Percentiles rank a stretch among this genome's conserved stretches.
These are phyloP conservation scores for Cryptococcus deneoformans DNA, from an alignment of 1,284 basidiomycete genomes.

Conservation along the genomic window DNA sequence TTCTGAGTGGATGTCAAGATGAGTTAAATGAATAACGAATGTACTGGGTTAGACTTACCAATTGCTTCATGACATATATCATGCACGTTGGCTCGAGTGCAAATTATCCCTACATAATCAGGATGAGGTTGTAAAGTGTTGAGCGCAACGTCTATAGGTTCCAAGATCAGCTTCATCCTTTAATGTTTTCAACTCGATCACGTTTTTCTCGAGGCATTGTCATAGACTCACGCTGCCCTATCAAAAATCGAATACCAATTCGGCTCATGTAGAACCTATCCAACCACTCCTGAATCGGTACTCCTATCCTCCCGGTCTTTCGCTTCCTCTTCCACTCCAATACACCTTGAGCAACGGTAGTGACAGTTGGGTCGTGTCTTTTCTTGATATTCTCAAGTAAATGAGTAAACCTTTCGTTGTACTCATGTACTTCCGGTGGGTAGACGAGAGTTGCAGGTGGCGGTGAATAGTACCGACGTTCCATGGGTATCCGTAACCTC, in stretches of 20 bases:
- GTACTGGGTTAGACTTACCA: slow-evolving; percentile 13
- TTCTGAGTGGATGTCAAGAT: slow-evolving; percentile 52
- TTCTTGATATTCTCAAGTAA: slow-evolving; percentile 87
- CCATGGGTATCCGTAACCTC: slow-evolving; percentile 44
- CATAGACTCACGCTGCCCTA: slow-evolving; percentile 60
- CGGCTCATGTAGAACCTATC: slow-evolving; percentile 97
- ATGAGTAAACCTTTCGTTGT: slow-evolving; percentile 88
- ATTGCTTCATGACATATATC: slow-evolving; percentile 98
- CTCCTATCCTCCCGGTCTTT: slow-evolving; percentile 55
- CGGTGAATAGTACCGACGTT: slow-evolving; percentile 68
- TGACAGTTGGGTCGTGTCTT: slow-evolving; percentile 96
- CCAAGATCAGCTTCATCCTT: slow-evolving; percentile 7
- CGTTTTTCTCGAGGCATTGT: too few species aligned
- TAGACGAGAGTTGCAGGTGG: slow-evolving; percentile 65
- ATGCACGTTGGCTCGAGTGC: slow-evolving; percentile 89
- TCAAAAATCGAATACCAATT: slow-evolving; percentile 94
- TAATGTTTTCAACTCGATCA: not conserved
- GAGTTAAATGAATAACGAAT: not conserved
- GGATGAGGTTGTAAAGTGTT: slow-evolving; percentile 84
- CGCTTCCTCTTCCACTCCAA: slow-evolving; percentile 60
- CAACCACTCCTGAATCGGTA: slow-evolving; percentile 91
- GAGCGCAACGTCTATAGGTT: slow-evolving; percentile 72
- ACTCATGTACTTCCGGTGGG: slow-evolving; percentile 92
- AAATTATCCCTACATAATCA: slow-evolving; percentile 98
- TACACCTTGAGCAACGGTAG: slow-evolving; percentile 87